Evolutionary conservation across 2,329 filamentous ascomycete species (phyloP), one percentile per base, ranked within the genome.

Genomic region (Colletotrichum chlorophyti): DNA sequence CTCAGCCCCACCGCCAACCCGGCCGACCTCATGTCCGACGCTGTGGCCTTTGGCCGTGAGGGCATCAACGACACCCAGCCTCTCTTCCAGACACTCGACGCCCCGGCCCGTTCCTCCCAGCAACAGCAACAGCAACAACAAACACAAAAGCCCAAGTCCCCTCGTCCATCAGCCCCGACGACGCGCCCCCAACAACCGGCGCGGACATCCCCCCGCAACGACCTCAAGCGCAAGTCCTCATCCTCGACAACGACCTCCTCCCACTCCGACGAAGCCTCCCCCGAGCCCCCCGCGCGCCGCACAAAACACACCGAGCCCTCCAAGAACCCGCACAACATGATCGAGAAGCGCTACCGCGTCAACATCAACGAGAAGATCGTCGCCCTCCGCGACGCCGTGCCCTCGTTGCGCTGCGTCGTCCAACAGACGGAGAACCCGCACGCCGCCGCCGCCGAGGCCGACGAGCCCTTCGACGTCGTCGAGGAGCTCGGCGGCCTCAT

Each of bases 361-460:
- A 94, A 94, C 68, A 79, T 94, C 57, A 93, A 93, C 70, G 90
- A 93, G 69, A 93, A 93, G 75, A 93, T 94, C 66, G 82, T 89
- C 15, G 88, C 89, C 48, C 76, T 93, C 40, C 81, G 89, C 61
- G 89, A 93, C 68, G 88, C 88, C 46, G 89, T 94, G 1, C 74
- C 75, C 17, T 70, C 76, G 0, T 71, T 81, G 51, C 71, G 79
- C 10, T 66, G 76, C 21, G 69, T 70, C 42, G 68, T 69, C 17
- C 69, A 71, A 45, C 65, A 69, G 38, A 67, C 67, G 5, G 65
- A 66, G 9, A 65, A 64, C 48, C 65, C 51, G n/a, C 51, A 62
- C 4, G 63, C 53, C 4, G 62, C 50, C 12, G 53, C 51, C 17
- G 54, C 65, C 3, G 80, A 65, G 7, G 49, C 49, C 15, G 67